These are phyloP conservation scores for Primulina eburnea DNA, from an alignment of 257 asterid species.

Conservation along the genomic window DNA sequence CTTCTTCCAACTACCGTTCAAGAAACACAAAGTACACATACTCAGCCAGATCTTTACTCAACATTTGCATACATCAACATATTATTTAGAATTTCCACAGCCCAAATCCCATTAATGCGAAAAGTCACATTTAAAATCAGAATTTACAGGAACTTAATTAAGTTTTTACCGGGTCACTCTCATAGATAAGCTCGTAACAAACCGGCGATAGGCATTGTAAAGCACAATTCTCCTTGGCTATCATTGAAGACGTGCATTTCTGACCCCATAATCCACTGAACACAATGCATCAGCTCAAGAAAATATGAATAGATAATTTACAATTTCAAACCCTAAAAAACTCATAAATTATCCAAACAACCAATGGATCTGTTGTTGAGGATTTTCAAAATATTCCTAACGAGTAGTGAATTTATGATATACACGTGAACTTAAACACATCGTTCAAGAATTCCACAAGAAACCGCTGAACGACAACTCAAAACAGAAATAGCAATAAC, in stretches of 20 bases:
- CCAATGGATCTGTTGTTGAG: background rate
- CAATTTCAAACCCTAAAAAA: background rate
- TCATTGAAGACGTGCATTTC: conserved; percentile 59
- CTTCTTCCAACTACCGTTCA: conserved; percentile 77
- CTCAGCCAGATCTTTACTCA: conserved; percentile 13
- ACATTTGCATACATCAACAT: conserved; percentile 3
- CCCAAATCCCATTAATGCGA: background rate
- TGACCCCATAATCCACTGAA: conserved; percentile 90
- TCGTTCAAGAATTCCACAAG: background rate
- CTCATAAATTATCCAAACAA: background rate
- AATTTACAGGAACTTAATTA: background rate
- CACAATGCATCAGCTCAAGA: conserved; percentile 19
- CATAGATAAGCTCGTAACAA: conserved; percentile 75
- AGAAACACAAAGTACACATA: conserved; percentile 23
- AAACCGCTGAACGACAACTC: background rate
- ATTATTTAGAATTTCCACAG: background rate
- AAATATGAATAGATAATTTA: conserved; percentile 5
- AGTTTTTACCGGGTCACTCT: conserved; percentile 84
- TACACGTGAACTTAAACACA: background rate
- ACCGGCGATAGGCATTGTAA: conserved; percentile 73
- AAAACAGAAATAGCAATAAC: background rate
- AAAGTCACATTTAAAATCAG: background rate
- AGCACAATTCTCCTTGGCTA: conserved; percentile 87
- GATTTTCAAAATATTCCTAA: background rate
- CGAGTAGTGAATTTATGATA: background rate